A percentile compares a stretch with the other conserved stretches of the same genome.
Evolutionary conservation across 306 rosid species (phyloP).

Genomic region (Citrullus amarus): DNA sequence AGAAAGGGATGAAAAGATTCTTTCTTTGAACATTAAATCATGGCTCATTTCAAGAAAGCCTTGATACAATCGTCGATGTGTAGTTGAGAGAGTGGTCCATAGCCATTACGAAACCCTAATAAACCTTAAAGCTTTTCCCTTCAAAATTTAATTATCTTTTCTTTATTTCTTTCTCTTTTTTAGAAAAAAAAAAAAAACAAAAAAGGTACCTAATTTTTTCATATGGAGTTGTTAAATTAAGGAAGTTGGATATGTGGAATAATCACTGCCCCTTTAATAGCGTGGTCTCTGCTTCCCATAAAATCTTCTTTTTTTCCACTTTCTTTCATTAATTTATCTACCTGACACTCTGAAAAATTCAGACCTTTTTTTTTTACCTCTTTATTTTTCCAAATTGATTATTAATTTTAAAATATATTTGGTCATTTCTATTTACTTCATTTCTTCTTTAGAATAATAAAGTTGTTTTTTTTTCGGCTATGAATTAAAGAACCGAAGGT

Average conservation of each 20-base stretch:
- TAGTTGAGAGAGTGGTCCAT: neutral
- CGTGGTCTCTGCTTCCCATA: constrained; percentile 26
- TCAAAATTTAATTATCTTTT: no score
- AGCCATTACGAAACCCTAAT: neutral
- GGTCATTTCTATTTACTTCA: no score
- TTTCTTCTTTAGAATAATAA: no score
- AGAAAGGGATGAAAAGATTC: neutral
- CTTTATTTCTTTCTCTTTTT: neutral
- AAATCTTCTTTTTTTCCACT: neutral
- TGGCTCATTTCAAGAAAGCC: neutral
- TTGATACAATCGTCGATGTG: neutral
- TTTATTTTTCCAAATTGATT: no score
- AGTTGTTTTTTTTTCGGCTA: no score
- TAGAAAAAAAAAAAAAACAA: neutral
- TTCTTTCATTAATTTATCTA: neutral
- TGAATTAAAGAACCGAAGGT: no score
- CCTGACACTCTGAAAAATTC: neutral
- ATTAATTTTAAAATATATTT: no score
- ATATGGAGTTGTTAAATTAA: constrained; percentile 5
- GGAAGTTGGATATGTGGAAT: neutral
- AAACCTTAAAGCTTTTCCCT: neutral
- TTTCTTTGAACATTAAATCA: neutral
- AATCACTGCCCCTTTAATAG: constrained; percentile 8
- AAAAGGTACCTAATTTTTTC: neutral
- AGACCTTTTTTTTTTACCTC: neutral